These are phyloP conservation scores for Fraxinus quadrangulata DNA, from an alignment of 257 asterid genomes.

Conservation along the genomic window DNA sequence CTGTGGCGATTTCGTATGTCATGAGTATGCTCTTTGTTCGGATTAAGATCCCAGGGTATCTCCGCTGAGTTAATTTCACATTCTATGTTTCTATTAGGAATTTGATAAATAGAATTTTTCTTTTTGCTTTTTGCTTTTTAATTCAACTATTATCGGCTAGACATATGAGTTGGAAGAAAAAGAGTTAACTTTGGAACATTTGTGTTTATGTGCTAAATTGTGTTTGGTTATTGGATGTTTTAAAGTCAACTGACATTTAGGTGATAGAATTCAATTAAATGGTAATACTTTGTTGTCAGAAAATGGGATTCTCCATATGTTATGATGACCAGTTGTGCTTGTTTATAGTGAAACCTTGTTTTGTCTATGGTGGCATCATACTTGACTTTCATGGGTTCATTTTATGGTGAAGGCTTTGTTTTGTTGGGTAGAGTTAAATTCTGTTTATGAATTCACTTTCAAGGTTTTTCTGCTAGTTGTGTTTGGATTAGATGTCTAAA, in stretches of 20 bases:
- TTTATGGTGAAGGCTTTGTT: neutral
- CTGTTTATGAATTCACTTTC: too few relatives aligned
- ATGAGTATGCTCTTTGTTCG: slow-evolving; percentile 93
- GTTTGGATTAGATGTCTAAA: too few relatives aligned
- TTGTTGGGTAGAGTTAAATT: neutral
- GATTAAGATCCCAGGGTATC: slow-evolving; percentile 89
- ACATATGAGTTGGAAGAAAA: neutral
- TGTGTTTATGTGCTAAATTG: neutral
- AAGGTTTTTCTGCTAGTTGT: too few relatives aligned
- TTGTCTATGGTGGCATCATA: neutral
- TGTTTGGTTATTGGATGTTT: neutral
- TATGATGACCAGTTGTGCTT: neutral
- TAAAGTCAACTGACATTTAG: neutral
- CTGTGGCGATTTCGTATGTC: slow-evolving; percentile 72
- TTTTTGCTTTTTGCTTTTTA: neutral
- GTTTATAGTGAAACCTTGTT: neutral
- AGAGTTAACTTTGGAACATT: neutral
- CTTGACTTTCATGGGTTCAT: neutral
- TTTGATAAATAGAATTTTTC: neutral
- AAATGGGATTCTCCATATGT: neutral
- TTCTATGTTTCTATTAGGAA: neutral
- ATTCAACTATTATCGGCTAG: neutral
- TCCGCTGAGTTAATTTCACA: slow-evolving; percentile 46
- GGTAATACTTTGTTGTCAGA: neutral
- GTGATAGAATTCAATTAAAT: neutral